Evolutionary conservation across 1,284 basidiomycete genomes (phyloP).

Genomic region (Rhodotorula glutinis): DNA sequence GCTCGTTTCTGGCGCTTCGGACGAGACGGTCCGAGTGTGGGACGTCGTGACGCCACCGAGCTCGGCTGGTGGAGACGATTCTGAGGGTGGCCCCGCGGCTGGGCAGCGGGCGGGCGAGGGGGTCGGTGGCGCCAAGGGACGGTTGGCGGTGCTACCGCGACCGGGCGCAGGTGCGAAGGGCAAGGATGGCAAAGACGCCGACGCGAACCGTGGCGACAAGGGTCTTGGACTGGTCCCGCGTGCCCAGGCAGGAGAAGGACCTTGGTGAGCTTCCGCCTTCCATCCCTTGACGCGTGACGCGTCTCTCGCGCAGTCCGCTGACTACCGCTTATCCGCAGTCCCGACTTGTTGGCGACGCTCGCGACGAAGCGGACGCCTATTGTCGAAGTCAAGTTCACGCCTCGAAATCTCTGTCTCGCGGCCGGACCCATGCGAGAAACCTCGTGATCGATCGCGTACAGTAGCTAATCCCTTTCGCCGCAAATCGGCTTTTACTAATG

Average conservation of each 20-base stretch:
- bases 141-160: constrained; percentile 6
- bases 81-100: constrained; percentile 9
- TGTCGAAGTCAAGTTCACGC: constrained; percentile 86
- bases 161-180: background rate
- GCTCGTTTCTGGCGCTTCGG: constrained; percentile 82
- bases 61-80: constrained; percentile 23
- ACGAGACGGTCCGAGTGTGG: constrained; percentile 96
- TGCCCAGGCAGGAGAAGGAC: constrained; percentile 1
- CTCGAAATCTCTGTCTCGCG: constrained; percentile 87
- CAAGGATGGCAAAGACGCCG: constrained; percentile 14
- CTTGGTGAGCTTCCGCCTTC: constrained; percentile 1
- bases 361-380: constrained; percentile 94
- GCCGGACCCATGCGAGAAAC: constrained; percentile 57
- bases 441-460: too few species aligned
- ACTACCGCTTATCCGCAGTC: too few species aligned
- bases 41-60: constrained; percentile 67
- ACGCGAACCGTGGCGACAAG: background rate
- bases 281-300: background rate
- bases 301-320: too few species aligned
- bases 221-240: constrained; percentile 2
- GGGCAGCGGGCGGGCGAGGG: constrained; percentile 9
- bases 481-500: too few species aligned
- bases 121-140: constrained; percentile 55
- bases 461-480: too few species aligned
- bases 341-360: constrained; percentile 86